Conservation (phyloP, 495 filamentous ascomycete genomes). For the Penicillium cosmopolitanum region DNA sequence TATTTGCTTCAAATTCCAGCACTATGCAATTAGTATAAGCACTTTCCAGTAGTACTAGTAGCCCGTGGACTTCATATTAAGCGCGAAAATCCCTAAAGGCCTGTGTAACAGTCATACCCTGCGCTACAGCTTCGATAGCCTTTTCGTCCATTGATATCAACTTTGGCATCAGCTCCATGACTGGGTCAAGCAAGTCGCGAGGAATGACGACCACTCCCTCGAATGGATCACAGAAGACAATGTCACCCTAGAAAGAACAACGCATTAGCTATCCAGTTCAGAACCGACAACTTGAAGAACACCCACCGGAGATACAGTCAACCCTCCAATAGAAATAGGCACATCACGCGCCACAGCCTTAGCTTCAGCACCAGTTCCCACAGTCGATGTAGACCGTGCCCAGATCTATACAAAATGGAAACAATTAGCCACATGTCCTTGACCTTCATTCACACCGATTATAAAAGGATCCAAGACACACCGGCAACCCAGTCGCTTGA, state of each 20-base stretch:
- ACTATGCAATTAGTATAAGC: too few relatives aligned
- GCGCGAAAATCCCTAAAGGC: conserved; percentile 54
- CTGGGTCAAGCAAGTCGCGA: conserved; percentile 46
- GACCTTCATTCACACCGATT: neutral
- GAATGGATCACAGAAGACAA: conserved; percentile 62
- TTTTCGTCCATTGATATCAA: conserved; percentile 62
- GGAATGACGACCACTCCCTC: conserved; percentile 70
- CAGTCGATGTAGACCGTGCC: conserved; percentile 57
- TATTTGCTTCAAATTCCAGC: neutral
- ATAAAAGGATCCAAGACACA: conserved; percentile 31
- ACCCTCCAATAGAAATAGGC: conserved; percentile 51
- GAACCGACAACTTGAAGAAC: neutral
- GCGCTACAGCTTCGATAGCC: conserved; percentile 60
- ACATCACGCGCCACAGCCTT: conserved; percentile 60
- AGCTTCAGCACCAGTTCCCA: conserved; percentile 63
- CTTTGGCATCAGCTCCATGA: conserved; percentile 56
- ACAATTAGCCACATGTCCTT: neutral
- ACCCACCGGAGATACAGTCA: conserved; percentile 52
- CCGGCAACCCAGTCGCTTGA: conserved; percentile 47
- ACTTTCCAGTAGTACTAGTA: neutral
- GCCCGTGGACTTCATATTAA: neutral
- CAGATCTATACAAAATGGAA: conserved; percentile 48
- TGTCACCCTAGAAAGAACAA: conserved; percentile 52
- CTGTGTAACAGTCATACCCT: conserved; percentile 59
- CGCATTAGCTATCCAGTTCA: neutral